Evolutionary conservation across 176 grass and related monocot species (phyloP).

Genomic region (Urochloa ruziziensis): DNA sequence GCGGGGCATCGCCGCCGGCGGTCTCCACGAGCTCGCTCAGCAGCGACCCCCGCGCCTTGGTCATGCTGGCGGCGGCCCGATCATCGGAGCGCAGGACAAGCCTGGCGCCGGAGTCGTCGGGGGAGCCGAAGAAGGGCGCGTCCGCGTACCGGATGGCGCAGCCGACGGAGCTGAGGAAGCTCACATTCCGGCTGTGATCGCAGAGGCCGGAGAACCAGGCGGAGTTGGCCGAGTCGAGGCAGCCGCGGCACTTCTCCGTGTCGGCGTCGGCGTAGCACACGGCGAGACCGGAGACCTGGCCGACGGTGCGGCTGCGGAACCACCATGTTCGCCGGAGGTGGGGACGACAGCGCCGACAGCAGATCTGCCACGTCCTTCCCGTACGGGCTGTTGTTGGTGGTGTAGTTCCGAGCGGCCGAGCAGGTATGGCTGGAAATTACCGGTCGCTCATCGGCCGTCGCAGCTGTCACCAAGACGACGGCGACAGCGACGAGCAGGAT

Average conservation of each 20-base stretch:
- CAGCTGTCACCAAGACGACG: not conserved
- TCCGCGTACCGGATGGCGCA: not conserved
- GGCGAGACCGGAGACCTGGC: not conserved
- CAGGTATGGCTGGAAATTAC: not conserved
- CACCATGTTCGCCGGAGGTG: not conserved
- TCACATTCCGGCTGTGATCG: not conserved
- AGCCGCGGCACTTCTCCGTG: not conserved
- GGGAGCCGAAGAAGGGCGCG: not conserved
- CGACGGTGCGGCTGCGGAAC: not conserved
- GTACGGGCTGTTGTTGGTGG: not conserved
- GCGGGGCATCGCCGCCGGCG: not conserved
- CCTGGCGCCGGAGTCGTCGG: not conserved
- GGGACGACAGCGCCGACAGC: not conserved
- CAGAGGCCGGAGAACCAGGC: too few species aligned
- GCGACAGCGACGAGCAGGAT: not conserved
- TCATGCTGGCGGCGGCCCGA: not conserved
- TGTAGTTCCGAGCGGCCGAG: not conserved
- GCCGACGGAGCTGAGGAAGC: not conserved
- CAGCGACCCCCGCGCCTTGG: not conserved
- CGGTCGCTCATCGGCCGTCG: not conserved
- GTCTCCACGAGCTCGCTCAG: not conserved
- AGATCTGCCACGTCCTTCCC: not conserved
- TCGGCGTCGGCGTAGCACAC: not conserved
- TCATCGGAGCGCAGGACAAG: not conserved
- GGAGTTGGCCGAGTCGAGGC: not conserved